Evolutionary conservation across 2,329 filamentous ascomycete species (phyloP).

Genomic region (Amylocarpus encephaloides): DNA sequence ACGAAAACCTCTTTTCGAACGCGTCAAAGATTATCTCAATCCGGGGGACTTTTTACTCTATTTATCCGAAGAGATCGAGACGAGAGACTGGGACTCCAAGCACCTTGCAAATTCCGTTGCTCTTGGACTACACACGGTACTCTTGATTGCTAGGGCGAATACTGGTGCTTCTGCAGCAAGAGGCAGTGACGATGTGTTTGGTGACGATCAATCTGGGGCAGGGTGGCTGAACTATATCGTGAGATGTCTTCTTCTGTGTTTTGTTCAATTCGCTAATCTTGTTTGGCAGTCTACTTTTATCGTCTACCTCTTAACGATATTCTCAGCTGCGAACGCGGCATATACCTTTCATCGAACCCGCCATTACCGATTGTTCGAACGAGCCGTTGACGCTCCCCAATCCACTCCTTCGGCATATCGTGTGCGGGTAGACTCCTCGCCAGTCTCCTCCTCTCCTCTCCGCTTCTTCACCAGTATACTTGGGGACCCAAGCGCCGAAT

Average conservation of each 20-base stretch:
- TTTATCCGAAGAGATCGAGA: conserved; percentile 88
- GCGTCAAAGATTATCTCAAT: conserved; percentile 74
- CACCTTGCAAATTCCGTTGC: conserved; percentile 71
- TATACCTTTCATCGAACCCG: conserved; percentile 78
- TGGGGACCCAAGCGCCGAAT: conserved; percentile 64
- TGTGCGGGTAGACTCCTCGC: conserved; percentile 81
- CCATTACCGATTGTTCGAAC: conserved; percentile 87
- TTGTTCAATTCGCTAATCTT: conserved; percentile 13
- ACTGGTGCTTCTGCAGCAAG: conserved; percentile 41
- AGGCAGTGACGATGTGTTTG: conserved; percentile 75
- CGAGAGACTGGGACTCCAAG: conserved; percentile 83
- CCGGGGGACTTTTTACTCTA: conserved; percentile 85
- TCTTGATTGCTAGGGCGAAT: conserved; percentile 79
- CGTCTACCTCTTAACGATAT: conserved; percentile 59
- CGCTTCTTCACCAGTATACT: conserved; percentile 66
- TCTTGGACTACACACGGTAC: conserved; percentile 67
- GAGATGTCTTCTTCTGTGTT: conserved; percentile 25
- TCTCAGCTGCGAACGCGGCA: conserved; percentile 70
- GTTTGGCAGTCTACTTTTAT: conserved; percentile 55
- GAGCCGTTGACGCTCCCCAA: conserved; percentile 67
- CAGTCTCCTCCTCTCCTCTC: conserved; percentile 70
- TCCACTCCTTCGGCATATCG: conserved; percentile 80
- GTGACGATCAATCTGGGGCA: conserved; percentile 53
- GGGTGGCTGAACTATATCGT: conserved; percentile 62
- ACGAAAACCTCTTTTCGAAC: conserved; percentile 70